Evolutionary conservation across 2,329 filamentous ascomycete species (phyloP).

Genomic region (Ceratocystis variospora): DNA sequence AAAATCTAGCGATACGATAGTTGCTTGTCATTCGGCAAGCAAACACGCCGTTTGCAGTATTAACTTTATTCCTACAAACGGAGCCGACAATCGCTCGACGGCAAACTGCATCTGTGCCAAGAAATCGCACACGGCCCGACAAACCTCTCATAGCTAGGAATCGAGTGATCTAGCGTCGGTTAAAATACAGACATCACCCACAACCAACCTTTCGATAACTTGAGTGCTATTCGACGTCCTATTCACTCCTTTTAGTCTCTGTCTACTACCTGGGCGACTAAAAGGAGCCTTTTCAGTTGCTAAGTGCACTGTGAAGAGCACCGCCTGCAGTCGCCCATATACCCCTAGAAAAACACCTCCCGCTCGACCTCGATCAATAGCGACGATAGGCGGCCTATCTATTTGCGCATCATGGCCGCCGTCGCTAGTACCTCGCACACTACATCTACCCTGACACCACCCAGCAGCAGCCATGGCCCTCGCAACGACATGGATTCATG

Average conservation of each 20-base stretch:
- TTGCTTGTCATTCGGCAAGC: background rate
- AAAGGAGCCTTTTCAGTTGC: constrained; percentile 15
- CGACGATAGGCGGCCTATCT: background rate
- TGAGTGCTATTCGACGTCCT: background rate
- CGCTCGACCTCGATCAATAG: background rate
- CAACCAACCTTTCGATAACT: background rate
- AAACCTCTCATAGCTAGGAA: background rate
- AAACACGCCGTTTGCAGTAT: background rate
- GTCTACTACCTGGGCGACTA: constrained; percentile 9
- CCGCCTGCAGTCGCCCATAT: constrained; percentile 12
- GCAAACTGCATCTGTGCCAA: background rate
- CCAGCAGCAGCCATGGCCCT: constrained; percentile 15
- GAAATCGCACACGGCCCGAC: background rate
- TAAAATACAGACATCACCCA: no score
- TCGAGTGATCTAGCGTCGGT: background rate
- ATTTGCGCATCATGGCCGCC: constrained; percentile 11
- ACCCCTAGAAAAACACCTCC: background rate
- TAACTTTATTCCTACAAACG: background rate
- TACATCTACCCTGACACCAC: constrained; percentile 16
- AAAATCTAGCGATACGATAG: background rate
- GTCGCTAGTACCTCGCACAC: constrained; percentile 11
- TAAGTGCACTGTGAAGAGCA: constrained; percentile 14
- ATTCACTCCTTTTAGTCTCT: background rate
- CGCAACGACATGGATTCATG: constrained; percentile 1
- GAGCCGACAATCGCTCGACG: background rate